A percentile compares a stretch with the other conserved stretches of the same genome.
phyloP scores from a whole-genome alignment of 257 asterid genomes.

The Plectranthus barbatus region DNA sequence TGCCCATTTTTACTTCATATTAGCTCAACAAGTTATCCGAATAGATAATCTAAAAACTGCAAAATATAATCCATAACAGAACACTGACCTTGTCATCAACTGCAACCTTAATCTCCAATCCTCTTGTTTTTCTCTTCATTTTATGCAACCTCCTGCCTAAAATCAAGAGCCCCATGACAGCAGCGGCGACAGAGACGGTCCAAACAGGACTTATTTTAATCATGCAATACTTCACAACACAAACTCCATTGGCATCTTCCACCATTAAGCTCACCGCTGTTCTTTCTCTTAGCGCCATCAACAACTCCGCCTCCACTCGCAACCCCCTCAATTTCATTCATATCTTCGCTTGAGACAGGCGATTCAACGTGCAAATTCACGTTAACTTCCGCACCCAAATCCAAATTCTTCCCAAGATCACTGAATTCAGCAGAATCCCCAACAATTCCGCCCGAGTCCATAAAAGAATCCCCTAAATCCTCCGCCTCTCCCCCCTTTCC shows the following conservation, averaged over 20 bases:
- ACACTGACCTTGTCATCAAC: constrained; percentile 78
- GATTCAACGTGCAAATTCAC: no score
- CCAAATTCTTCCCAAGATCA: constrained; percentile 14
- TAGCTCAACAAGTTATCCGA: no score
- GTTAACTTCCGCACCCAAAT: no score
- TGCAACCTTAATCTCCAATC: constrained; percentile 64
- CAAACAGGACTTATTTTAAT: constrained; percentile 68
- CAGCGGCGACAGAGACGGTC: constrained; percentile 84
- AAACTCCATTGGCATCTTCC: constrained; percentile 90
- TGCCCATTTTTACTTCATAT: no score
- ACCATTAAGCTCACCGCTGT: constrained; percentile 53
- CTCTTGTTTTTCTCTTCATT: constrained; percentile 70
- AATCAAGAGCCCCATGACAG: constrained; percentile 72
- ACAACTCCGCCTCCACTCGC: no score
- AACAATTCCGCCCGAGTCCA: no score
- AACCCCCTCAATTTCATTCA: constrained; percentile 12
- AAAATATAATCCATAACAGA: constrained; percentile 16
- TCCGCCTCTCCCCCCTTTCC: constrained; percentile 17
- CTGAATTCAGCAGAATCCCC: constrained; percentile 22
- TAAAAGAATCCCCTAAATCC: constrained; percentile 18
- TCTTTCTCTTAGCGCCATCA: constrained; percentile 17
- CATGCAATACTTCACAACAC: constrained; percentile 49
- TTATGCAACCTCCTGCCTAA: constrained; percentile 69
- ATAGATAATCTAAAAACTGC: no score
- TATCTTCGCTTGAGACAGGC: no score